Conservation (phyloP, 2,329 filamentous ascomycete genomes). For the Neonectria punicea region DNA sequence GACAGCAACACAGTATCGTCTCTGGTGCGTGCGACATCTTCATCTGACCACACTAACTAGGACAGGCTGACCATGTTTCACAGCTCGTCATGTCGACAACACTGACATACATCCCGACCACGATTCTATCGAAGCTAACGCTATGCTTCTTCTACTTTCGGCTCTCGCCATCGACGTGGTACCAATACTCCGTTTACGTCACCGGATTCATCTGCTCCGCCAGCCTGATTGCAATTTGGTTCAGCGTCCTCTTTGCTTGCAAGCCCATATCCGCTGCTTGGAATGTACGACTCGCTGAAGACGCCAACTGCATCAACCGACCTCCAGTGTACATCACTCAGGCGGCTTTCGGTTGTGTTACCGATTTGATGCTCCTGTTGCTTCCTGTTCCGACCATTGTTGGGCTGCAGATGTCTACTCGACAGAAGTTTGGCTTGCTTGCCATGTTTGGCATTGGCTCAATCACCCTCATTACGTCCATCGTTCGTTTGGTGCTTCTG, state of each 20-base stretch:
- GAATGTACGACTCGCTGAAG: constrained; percentile 34
- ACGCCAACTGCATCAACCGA: constrained; percentile 54
- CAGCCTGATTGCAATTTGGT: constrained; percentile 44
- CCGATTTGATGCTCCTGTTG: constrained; percentile 56
- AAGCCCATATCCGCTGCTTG: constrained; percentile 45
- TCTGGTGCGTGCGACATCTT: constrained; percentile 1
- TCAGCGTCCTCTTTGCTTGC: constrained; percentile 49
- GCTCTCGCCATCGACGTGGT: constrained; percentile 45
- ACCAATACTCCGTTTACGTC: constrained; percentile 42
- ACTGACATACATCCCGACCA: constrained; percentile 45
- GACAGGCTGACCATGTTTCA: not conserved
- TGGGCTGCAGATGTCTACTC: constrained; percentile 53
- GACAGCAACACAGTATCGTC: constrained; percentile 17
- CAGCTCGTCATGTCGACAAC: constrained; percentile 34
- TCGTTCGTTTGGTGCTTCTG: constrained; percentile 41
- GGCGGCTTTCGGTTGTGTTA: constrained; percentile 56
- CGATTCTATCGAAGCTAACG: constrained; percentile 47
- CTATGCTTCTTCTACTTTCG: constrained; percentile 49
- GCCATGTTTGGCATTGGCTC: constrained; percentile 55
- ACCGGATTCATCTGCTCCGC: constrained; percentile 40
- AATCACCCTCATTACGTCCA: constrained; percentile 44
- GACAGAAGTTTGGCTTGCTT: constrained; percentile 55
- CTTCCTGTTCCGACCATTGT: constrained; percentile 57
- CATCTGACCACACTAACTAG: not conserved
- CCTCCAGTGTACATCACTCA: constrained; percentile 58